Evolutionary conservation across 441 rosid genomes (phyloP).

Genomic region (Kokia cookei): DNA sequence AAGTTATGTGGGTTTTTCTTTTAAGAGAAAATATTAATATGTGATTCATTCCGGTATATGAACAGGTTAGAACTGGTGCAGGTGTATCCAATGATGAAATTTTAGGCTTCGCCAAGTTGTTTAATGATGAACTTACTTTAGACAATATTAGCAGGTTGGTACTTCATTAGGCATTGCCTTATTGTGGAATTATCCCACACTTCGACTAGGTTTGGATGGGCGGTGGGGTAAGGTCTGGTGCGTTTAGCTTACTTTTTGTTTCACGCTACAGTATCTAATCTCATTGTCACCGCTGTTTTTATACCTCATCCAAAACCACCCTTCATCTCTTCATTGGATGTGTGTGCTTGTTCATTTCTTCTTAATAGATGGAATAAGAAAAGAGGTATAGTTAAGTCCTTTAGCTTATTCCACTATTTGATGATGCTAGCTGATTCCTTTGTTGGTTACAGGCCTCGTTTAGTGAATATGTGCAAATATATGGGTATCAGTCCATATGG

Average conservation of each 20-base stretch:
- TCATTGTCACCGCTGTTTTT: too few relatives aligned
- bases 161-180: neutral
- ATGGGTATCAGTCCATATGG: slow-evolving; percentile 78
- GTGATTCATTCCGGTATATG: slow-evolving; percentile 5
- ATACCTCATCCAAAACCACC: neutral
- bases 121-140: slow-evolving; percentile 71
- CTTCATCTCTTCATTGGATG: neutral
- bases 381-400: neutral
- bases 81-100: slow-evolving; percentile 72
- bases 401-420: slow-evolving; percentile 3
- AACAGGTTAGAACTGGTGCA: slow-evolving; percentile 71
- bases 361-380: neutral
- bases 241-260: too few relatives aligned
- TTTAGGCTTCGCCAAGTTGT: slow-evolving; percentile 69
- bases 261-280: too few relatives aligned
- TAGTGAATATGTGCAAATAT: slow-evolving; percentile 79
- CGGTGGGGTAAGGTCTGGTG: too few relatives aligned
- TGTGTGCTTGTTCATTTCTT: neutral
- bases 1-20: slow-evolving; percentile 2
- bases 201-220: neutral
- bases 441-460: slow-evolving; percentile 50
- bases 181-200: neutral
- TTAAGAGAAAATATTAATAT: neutral
- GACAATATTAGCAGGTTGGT: slow-evolving; percentile 72
- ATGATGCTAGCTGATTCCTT: slow-evolving; percentile 17